Evolutionary conservation across 2,329 filamentous ascomycete genomes (phyloP), one percentile per base, ranked within the genome.

Genomic region (Exophiala alcalophila): DNA sequence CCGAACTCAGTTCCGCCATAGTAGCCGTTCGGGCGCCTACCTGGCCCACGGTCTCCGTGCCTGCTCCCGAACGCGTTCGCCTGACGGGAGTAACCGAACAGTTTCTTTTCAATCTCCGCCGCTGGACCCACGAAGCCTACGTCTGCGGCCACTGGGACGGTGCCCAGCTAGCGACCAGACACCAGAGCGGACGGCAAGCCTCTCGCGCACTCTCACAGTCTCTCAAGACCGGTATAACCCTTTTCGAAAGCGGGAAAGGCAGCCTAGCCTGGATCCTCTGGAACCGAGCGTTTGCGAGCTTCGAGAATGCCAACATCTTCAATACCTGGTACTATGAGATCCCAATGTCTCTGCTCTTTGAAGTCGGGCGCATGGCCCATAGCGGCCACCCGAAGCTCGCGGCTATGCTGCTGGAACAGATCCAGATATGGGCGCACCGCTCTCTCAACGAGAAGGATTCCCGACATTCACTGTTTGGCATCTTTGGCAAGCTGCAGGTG

Each of bases 311-410:
- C 14, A 26, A 44, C 9, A 27, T 49, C n/a, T 48, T 51, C 28
- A 48, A 48, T 25, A 45, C 48, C 6, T 52, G 49, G 49, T 52
- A 52, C 27, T 40, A 52, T 30, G 49, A 52, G 30, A 52, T 47
- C 24, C 49, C 49, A 6, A 49, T 52, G 31, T 40, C 45, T 10
- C 38, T 52, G 9, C 49, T 52, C 21, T 48, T 49, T n/a, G 49
- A 52, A 36, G 42, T 49, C 10, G 34, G 36, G 8, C 45, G 49
- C 8, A 36, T 52, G n/a, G 41, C 40, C 9, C 36, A 49, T n/a
- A 37, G 24, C 16, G 49, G 49, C 16, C 49, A 52, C 35, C 20
- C 18, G 5, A 11, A 21, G 18, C 31, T 52, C 4, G 49, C 45
- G 6, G 28, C 28, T 2, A 11, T 44, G 8, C 20, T 52, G 5